A percentile compares a stretch with the other conserved stretches of the same genome.
phyloP scores from a whole-genome alignment of 148 eudicot species.

The Chenopodium album region DNA sequence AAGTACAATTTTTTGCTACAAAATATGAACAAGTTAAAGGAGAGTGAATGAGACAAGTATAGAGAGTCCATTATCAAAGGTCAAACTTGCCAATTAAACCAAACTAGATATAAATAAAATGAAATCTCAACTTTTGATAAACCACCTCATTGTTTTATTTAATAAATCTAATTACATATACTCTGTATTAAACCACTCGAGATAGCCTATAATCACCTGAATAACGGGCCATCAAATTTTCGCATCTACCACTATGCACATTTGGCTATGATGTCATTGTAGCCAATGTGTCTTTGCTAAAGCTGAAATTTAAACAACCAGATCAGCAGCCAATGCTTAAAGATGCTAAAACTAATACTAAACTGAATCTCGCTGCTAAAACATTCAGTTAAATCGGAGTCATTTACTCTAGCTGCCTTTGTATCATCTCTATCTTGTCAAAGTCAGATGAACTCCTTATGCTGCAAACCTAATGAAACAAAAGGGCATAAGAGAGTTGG shows the following conservation, averaged over 20 bases:
- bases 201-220: not conserved
- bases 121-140: no score
- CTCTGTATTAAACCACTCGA: not conserved
- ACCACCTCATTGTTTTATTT: no score
- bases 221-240: not conserved
- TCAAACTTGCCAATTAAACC: no score
- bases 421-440: not conserved
- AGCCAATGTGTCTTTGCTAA: not conserved
- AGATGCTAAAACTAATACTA: not conserved
- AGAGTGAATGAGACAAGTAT: not conserved
- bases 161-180: no score
- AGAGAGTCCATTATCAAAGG: not conserved
- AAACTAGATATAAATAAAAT: no score
- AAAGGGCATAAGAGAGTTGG: not conserved
- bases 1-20: constrained; percentile 67
- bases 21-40: not conserved
- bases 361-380: not conserved
- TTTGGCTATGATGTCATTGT: not conserved
- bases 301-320: not conserved
- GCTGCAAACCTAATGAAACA: not conserved
- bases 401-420: not conserved
- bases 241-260: not conserved
- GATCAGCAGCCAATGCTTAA: not conserved
- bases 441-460: not conserved
- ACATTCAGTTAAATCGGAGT: not conserved